These are phyloP conservation scores for Mortierella sp. DNA, from an alignment of 371 early-diverging fungal species.

Conservation along the genomic window DNA sequence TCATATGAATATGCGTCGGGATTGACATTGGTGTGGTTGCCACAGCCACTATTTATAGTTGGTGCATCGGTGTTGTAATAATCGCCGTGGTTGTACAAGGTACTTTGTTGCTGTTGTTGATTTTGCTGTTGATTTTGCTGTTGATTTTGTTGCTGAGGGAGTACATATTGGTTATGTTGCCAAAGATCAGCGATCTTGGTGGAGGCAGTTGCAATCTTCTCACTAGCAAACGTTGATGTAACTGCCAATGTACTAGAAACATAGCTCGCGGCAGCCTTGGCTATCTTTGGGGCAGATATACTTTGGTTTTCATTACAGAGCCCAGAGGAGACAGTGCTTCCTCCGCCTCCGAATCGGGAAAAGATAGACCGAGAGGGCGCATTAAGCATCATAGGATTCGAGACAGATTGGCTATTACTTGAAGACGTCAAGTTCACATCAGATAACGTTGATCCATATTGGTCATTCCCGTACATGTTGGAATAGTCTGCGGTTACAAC, in stretches of 20 bases:
- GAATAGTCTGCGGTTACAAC: conserved; percentile 12
- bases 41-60: conserved; percentile 35
- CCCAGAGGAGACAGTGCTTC: not conserved
- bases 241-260: conserved; percentile 47
- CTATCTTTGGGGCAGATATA: conserved; percentile 27
- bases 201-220: conserved; percentile 42
- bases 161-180: conserved; percentile 44
- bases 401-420: not conserved
- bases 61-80: conserved; percentile 22
- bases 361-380: conserved; percentile 32
- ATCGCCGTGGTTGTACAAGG: conserved; percentile 20
- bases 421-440: not conserved
- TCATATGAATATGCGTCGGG: conserved; percentile 34
- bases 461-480: not conserved
- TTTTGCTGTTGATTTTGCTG: conserved; percentile 3
- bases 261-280: conserved; percentile 44
- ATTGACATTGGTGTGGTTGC: not conserved
- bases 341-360: conserved; percentile 28
- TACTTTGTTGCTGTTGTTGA: conserved; percentile 20
- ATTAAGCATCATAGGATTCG: conserved; percentile 26
- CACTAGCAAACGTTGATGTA: conserved; percentile 48
- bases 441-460: conserved; percentile 1
- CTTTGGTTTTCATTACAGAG: conserved; percentile 3
- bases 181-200: conserved; percentile 53
- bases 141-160: conserved; percentile 36